A percentile compares a stretch with the other conserved stretches of the same genome.
phyloP scores from a whole-genome alignment of 768 basidiomycete genomes.

The Royoungia palumana region DNA sequence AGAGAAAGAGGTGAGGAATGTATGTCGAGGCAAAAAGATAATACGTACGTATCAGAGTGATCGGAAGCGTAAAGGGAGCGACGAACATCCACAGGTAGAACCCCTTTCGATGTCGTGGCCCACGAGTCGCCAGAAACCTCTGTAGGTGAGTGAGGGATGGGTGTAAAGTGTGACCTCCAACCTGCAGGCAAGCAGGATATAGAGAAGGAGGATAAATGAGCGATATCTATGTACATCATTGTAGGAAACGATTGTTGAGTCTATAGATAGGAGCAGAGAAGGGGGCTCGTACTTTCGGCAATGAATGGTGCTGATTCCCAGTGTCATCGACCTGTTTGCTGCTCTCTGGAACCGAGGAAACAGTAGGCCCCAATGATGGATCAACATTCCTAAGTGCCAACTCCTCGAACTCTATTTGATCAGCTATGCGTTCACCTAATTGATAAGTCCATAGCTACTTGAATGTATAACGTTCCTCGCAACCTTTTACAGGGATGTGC shows the following conservation, averaged over 20 bases:
- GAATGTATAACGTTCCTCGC: conserved; percentile 7
- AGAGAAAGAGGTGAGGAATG: conserved; percentile 1
- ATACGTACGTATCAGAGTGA: conserved; percentile 69
- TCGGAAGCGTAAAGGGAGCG: conserved; percentile 71
- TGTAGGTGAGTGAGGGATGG: conserved; percentile 46
- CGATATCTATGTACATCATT: conserved; percentile 44
- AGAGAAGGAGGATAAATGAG: conserved; percentile 47
- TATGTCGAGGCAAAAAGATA: not conserved
- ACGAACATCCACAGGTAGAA: conserved; percentile 64
- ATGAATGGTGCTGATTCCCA: conserved; percentile 8
- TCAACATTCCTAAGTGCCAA: conserved; percentile 70
- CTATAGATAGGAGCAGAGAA: not conserved
- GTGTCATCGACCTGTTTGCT: conserved; percentile 16
- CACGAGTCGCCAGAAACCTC: conserved; percentile 49
- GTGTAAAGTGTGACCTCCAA: conserved; percentile 22
- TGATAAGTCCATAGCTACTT: conserved; percentile 56
- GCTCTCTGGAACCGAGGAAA: conserved; percentile 29
- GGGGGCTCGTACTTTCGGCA: conserved; percentile 11
- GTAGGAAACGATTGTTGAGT: not conserved
- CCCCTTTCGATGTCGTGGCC: conserved; percentile 62
- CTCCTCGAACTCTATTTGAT: conserved; percentile 79
- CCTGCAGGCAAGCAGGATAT: conserved; percentile 44
- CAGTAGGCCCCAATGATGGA: conserved; percentile 60
- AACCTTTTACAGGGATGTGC: conserved; percentile 18
- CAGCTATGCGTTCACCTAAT: conserved; percentile 64